Percentiles rank a stretch among this genome's conserved stretches.
Evolutionary conservation across 495 filamentous ascomycete genomes (phyloP).

Genomic region (Neurospora discreta): DNA sequence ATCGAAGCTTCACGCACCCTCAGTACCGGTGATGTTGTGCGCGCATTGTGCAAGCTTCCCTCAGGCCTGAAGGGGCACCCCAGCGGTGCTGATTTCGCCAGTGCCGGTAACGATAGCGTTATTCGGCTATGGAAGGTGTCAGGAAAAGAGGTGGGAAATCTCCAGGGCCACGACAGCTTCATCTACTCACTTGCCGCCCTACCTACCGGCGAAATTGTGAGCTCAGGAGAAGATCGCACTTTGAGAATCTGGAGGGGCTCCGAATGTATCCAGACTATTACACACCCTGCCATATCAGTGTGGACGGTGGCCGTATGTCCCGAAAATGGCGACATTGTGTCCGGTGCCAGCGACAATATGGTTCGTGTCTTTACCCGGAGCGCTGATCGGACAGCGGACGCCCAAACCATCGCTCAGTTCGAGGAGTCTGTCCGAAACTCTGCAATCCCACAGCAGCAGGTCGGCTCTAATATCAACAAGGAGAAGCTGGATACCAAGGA

Average conservation of each 20-base stretch:
- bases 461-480: conserved; percentile 65
- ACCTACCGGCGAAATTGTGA: conserved; percentile 79
- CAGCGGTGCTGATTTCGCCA: conserved; percentile 76
- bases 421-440: conserved; percentile 72
- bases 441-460: conserved; percentile 73
- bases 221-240: conserved; percentile 87
- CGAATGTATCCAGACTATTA: conserved; percentile 88
- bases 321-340: conserved; percentile 82
- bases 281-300: conserved; percentile 92
- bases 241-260: conserved; percentile 74
- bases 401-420: conserved; percentile 49
- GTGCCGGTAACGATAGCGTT: conserved; percentile 77
- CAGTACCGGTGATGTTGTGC: conserved; percentile 69
- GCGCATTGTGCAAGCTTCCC: conserved; percentile 77
- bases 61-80: conserved; percentile 44
- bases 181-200: conserved; percentile 77
- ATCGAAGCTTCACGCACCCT: conserved; percentile 69
- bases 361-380: conserved; percentile 76
- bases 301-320: conserved; percentile 78
- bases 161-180: conserved; percentile 87
- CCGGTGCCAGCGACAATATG: conserved; percentile 81
- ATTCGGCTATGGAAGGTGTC: conserved; percentile 75
- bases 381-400: conserved; percentile 54
- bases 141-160: conserved; percentile 58
- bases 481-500: conserved; percentile 79